phyloP scores from a whole-genome alignment of 345 rosid species.

The Arabidopsis thaliana region DNA sequence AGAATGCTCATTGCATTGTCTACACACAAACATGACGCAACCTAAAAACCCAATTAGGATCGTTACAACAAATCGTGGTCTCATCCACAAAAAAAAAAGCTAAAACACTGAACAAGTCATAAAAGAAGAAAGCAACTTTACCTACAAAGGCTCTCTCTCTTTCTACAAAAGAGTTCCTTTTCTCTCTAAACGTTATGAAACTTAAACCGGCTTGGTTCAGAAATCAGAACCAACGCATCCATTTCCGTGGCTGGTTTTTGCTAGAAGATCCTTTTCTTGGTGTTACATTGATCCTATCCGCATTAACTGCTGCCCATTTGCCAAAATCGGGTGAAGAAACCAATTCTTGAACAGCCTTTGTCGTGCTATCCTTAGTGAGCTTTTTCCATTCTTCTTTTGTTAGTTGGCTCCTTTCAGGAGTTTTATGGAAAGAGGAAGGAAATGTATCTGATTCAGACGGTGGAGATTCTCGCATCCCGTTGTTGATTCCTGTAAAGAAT shows the following conservation, averaged over 20 bases:
- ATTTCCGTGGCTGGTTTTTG: conserved; percentile 44
- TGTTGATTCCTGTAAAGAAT: conserved; percentile 51
- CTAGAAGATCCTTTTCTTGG: conserved; percentile 50
- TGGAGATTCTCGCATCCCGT: conserved; percentile 39
- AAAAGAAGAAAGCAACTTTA: conserved; percentile 31
- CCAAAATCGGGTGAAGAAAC: conserved; percentile 81
- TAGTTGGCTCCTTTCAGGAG: conserved; percentile 70
- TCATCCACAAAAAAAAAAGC: conserved; percentile 18
- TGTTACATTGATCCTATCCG: conserved; percentile 74
- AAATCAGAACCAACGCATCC: conserved; percentile 58
- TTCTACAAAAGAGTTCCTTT: background rate
- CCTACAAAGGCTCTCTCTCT: conserved; percentile 8
- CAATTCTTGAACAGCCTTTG: conserved; percentile 72
- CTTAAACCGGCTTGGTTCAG: conserved; percentile 32
- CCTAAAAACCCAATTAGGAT: conserved; percentile 33
- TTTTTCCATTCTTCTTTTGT: conserved; percentile 65
- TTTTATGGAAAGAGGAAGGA: conserved; percentile 70
- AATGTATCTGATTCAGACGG: conserved; percentile 53
- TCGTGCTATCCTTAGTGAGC: conserved; percentile 62
- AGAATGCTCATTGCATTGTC: conserved; percentile 28
- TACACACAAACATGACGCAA: conserved; percentile 34
- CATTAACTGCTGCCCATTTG: conserved; percentile 78
- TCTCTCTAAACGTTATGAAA: conserved; percentile 10
- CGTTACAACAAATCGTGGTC: conserved; percentile 32
- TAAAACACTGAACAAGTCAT: conserved; percentile 33